Evolutionary conservation across 1,284 basidiomycete genomes (phyloP).

Genomic region (Cryptococcus sp.): DNA sequence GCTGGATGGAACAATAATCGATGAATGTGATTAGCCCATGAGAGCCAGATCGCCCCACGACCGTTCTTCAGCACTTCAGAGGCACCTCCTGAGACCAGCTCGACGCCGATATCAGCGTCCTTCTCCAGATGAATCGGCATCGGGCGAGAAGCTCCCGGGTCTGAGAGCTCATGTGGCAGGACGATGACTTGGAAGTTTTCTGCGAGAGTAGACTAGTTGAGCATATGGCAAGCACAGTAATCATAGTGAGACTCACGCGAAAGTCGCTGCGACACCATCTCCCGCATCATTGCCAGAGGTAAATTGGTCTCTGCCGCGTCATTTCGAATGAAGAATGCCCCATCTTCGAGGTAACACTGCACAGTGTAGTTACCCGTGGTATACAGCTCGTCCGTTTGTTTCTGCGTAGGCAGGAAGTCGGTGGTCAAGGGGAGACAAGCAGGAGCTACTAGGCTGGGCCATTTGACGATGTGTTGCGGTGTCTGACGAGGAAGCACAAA

Average conservation of each 20-base stretch:
- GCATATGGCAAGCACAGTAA: no score
- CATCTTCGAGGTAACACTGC: slow-evolving; percentile 50
- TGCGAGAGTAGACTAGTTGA: slow-evolving; percentile 44
- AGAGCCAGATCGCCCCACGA: slow-evolving; percentile 80
- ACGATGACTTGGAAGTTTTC: slow-evolving; percentile 96
- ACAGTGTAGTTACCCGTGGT: slow-evolving; percentile 64
- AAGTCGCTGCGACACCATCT: slow-evolving; percentile 89
- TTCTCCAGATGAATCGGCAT: slow-evolving; percentile 20
- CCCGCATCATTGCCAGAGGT: slow-evolving; percentile 84
- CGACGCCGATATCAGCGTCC: slow-evolving; percentile 53
- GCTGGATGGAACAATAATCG: slow-evolving; percentile 75
- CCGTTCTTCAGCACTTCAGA: slow-evolving; percentile 68
- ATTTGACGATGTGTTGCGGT: slow-evolving; percentile 82
- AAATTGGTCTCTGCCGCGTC: slow-evolving; percentile 57
- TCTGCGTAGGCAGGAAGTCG: slow-evolving; percentile 77
- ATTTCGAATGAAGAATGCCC: slow-evolving; percentile 64
- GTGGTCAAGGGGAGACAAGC: slow-evolving; percentile 88
- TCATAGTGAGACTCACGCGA: slow-evolving; percentile 37
- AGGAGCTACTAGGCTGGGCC: slow-evolving; percentile 81
- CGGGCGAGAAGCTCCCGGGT: slow-evolving; percentile 18
- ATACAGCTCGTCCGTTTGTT: slow-evolving; percentile 75
- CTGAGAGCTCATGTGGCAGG: slow-evolving; percentile 48
- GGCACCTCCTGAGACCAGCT: slow-evolving; percentile 60
- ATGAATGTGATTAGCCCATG: slow-evolving; percentile 94
- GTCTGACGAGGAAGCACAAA: slow-evolving; percentile 75